phyloP scores from a whole-genome alignment of 2,329 filamentous ascomycete species.

The Paecilomyces formosus region DNA sequence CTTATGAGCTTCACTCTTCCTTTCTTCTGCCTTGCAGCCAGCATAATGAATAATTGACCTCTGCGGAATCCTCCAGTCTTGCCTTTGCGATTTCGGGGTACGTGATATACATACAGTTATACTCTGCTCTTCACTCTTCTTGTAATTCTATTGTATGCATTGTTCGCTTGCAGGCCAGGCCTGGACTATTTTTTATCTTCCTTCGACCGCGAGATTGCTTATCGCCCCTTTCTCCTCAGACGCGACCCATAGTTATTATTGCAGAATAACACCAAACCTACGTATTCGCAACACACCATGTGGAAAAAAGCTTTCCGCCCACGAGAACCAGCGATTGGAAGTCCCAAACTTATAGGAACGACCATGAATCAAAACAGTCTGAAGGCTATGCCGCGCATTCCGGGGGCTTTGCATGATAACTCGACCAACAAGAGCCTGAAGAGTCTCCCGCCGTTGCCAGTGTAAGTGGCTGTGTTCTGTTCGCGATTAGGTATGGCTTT shows the following conservation, averaged over 20 bases:
- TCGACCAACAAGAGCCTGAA: slow-evolving; percentile 19
- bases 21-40: not conserved
- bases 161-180: not conserved
- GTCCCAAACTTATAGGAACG: slow-evolving; percentile 39
- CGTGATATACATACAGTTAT: not conserved
- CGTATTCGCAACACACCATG: slow-evolving; percentile 32
- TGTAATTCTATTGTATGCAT: not conserved
- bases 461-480: slow-evolving; percentile 20
- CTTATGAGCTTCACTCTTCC: not conserved
- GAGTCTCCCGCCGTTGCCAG: slow-evolving; percentile 30
- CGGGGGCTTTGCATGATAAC: slow-evolving; percentile 21
- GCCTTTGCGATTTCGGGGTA: not conserved
- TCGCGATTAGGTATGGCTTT: not conserved
- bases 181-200: not conserved
- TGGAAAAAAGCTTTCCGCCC: slow-evolving; percentile 46
- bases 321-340: slow-evolving; percentile 38
- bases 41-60: not conserved
- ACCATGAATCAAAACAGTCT: slow-evolving; percentile 40
- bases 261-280: not conserved
- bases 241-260: not conserved
- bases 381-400: slow-evolving; percentile 26
- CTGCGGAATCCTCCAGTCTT: not conserved
- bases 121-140: not conserved
- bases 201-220: not conserved
- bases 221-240: not conserved